Base-by-base conservation (phyloP, 805 yeast genomes). In the Clavispora santaluciae region DNA sequence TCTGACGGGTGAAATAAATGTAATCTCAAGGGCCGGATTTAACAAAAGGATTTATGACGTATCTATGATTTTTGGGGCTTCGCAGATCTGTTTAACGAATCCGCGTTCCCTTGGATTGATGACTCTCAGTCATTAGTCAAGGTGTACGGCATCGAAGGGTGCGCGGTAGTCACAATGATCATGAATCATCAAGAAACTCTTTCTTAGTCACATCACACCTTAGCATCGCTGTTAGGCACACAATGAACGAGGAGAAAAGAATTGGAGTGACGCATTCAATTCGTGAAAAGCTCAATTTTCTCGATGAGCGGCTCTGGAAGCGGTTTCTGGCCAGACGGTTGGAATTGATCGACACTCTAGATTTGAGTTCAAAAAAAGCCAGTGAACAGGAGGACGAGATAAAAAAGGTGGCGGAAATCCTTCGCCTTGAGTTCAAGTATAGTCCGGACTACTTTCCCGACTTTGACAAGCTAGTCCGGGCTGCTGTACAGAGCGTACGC, bases 401-500 rank as follows among this genome's bases (percentile, higher is more conserved):
- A 35, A 71, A 73, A 36, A 75, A 77, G 38, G 93, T 95, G 26
- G 96, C 98, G 0, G 76, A 77, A 36, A 73, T 83, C 3, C 67
- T 91, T 35, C 69, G 95, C 53, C 68, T 72, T 2, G 99, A 93
- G 63, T 93, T 87, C 54, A 78, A 79, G 5, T 90, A 81, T 57
- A 76, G 83, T 2, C 63, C 62, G 2, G 73, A 72, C 5, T 72
- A 78, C 11, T 64, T 79, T 21, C 61, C 69, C 1, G 98, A 93
- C 49, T 91, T 91, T 58, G 95, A 89, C 60, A 86, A 83, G 59
- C 71, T 91, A 25, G 97, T 93, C 0, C 70, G 95, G 26, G 95
- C 96, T 8, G 98, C 96, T 1, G 83, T 91, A 21, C 99, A 91
- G 62, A 83, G 95, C 38, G 97, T 86, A 1, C 69, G 98, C 46